Evolutionary conservation across 169 alveolate genomes (phyloP).

Genomic region (Cryptosporidium ryanae): DNA sequence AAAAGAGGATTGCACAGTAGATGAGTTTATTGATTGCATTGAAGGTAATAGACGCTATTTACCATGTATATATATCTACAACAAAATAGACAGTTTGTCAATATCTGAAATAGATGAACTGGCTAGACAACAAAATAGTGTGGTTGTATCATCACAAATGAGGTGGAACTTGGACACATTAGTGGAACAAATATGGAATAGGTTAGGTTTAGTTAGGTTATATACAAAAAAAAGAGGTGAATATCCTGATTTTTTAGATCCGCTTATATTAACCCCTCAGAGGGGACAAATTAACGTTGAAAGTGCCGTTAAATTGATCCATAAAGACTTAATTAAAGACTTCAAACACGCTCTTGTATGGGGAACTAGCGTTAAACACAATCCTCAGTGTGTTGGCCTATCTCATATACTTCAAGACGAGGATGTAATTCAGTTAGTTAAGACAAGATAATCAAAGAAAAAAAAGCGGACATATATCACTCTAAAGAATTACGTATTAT

Average conservation of each 20-base stretch:
- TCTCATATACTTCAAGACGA: constrained; percentile 87
- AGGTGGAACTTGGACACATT: constrained; percentile 85
- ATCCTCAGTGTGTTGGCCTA: constrained; percentile 89
- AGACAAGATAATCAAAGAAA: constrained; percentile 76
- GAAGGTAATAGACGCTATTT: constrained; percentile 93
- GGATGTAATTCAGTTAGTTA: constrained; percentile 89
- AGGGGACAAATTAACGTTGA: constrained; percentile 88
- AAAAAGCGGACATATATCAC: background rate
- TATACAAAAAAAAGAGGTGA: constrained; percentile 90
- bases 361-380: constrained; percentile 90
- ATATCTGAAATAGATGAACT: constrained; percentile 89
- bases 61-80: constrained; percentile 91
- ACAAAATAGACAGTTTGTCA: constrained; percentile 90
- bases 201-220: constrained; percentile 88
- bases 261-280: constrained; percentile 86
- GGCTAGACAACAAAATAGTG: constrained; percentile 82
- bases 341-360: constrained; percentile 89
- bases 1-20: constrained; percentile 88
- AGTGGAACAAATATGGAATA: constrained; percentile 89
- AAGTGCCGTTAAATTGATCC: constrained; percentile 85
- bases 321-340: constrained; percentile 85
- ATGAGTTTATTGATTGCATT: constrained; percentile 90
- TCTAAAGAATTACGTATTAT: background rate
- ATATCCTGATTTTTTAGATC: constrained; percentile 89
- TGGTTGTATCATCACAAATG: constrained; percentile 85